Conservation (phyloP, 495 filamentous ascomycete genomes). For the Darksidea phi region DNA sequence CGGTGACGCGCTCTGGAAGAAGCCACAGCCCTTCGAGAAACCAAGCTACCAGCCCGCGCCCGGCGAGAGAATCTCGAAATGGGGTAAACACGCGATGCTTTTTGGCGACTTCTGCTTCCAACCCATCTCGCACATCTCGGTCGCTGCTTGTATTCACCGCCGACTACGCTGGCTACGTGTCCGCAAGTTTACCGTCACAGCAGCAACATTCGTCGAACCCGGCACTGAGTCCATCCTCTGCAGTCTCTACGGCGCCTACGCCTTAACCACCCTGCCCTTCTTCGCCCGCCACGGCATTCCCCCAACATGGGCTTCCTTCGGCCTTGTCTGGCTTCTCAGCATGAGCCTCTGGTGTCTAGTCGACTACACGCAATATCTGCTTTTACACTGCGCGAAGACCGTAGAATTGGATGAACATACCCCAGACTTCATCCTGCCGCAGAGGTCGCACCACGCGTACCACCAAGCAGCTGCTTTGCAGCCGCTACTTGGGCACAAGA, state of each 20-base stretch:
- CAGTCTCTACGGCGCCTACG: conserved; percentile 75
- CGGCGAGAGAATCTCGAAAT: conserved; percentile 46
- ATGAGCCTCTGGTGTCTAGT: conserved; percentile 68
- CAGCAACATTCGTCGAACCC: conserved; percentile 90
- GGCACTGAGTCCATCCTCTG: conserved; percentile 88
- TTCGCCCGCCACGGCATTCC: conserved; percentile 56
- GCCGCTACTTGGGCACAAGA: conserved; percentile 24
- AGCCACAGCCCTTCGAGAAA: conserved; percentile 33
- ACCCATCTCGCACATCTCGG: conserved; percentile 78
- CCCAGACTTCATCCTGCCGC: conserved; percentile 65
- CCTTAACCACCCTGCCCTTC: conserved; percentile 68
- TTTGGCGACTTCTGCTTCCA: conserved; percentile 86
- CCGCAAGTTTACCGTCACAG: conserved; percentile 86
- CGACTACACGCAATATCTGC: conserved; percentile 71
- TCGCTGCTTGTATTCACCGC: conserved; percentile 75
- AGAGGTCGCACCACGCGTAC: background rate
- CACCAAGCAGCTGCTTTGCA: conserved; percentile 3
- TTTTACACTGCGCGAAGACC: conserved; percentile 66
- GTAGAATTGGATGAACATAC: conserved; percentile 72
- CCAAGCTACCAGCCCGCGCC: conserved; percentile 42
- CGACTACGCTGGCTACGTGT: conserved; percentile 90
- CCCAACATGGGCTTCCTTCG: conserved; percentile 69
- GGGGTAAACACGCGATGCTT: conserved; percentile 77
- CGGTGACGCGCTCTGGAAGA: conserved; percentile 84
- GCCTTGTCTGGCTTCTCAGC: conserved; percentile 61